Percentiles rank a stretch among this genome's conserved stretches.
These are phyloP conservation scores for Kuraishia capsulata DNA, from an alignment of 805 yeast species.

Conservation along the genomic window DNA sequence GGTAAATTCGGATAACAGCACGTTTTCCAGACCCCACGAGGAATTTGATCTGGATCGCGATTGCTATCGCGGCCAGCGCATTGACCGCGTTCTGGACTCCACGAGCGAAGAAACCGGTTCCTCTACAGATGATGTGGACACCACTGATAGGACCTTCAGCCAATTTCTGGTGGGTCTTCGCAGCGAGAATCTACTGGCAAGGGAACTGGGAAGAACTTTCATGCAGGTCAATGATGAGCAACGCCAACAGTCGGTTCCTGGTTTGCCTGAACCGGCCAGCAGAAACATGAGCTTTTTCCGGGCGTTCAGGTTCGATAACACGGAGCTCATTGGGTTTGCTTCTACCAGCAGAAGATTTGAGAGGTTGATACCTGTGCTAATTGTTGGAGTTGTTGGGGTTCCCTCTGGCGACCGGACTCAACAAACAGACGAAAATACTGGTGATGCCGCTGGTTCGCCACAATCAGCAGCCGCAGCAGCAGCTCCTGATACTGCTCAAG, in stretches of 20 bases:
- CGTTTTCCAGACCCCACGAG: not conserved
- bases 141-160: conserved; percentile 28
- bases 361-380: conserved; percentile 17
- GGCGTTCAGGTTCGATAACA: conserved; percentile 30
- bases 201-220: conserved; percentile 11
- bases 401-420: conserved; percentile 9
- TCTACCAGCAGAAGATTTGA: conserved; percentile 8
- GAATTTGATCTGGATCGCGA: not conserved
- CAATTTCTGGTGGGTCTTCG: conserved; percentile 28
- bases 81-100: not conserved
- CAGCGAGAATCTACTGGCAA: conserved; percentile 13
- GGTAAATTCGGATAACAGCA: conserved; percentile 4
- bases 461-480: too few species aligned
- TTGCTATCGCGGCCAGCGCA: conserved; percentile 4
- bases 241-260: not conserved
- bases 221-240: not conserved
- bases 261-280: conserved; percentile 1
- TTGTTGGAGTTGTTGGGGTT: conserved; percentile 21
- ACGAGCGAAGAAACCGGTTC: conserved; percentile 6
- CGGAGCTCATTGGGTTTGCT: conserved; percentile 9
- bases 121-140: conserved; percentile 4
- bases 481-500: not conserved
- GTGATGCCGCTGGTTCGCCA: not conserved
- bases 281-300: conserved; percentile 26
- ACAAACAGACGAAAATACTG: conserved; percentile 1